Percentiles rank a stretch among this genome's conserved stretches.
Conservation (phyloP, 2,329 filamentous ascomycete species). For the Dothiorella sarmentorum region DNA sequence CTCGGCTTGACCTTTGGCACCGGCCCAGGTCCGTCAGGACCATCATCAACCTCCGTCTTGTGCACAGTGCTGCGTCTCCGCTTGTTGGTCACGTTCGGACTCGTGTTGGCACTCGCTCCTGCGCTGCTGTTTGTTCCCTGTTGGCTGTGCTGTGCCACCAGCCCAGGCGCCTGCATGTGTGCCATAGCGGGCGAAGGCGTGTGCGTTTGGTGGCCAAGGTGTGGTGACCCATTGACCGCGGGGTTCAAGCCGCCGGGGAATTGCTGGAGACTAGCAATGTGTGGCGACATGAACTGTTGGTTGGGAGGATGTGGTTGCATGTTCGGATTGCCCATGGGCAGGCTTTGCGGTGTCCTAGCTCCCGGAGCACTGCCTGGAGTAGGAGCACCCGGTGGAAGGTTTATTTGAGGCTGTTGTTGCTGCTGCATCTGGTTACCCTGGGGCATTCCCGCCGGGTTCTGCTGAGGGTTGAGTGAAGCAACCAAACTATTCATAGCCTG, state of each 20-base stretch:
- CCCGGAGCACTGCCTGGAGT: conserved; percentile 28
- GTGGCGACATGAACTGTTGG: conserved; percentile 56
- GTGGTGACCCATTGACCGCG: conserved; percentile 50
- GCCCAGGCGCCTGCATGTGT: conserved; percentile 35
- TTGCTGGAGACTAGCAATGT: conserved; percentile 47
- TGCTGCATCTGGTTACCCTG: conserved; percentile 9
- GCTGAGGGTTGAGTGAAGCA: conserved; percentile 37
- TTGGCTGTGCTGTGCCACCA: conserved; percentile 57
- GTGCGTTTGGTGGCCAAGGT: conserved; percentile 36
- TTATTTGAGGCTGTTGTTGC: conserved; percentile 21
- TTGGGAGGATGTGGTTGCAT: conserved; percentile 26
- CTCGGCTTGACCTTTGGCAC: conserved; percentile 51
- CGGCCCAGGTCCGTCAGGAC: conserved; percentile 30
- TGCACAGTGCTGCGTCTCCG: conserved; percentile 58
- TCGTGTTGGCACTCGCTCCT: conserved; percentile 58
- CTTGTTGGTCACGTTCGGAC: conserved; percentile 59
- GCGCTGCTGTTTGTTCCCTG: conserved; percentile 54
- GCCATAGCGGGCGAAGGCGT: conserved; percentile 46
- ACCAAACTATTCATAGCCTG: conserved; percentile 56
- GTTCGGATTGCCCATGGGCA: conserved; percentile 26
- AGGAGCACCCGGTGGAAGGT: conserved; percentile 25
- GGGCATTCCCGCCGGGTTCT: conserved; percentile 20
- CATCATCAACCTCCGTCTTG: conserved; percentile 57
- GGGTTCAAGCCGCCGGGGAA: conserved; percentile 45
- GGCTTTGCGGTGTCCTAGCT: conserved; percentile 29